Evolutionary conservation across 345 rosid genomes (phyloP), one percentile per base, ranked within the genome.

Genomic region (Salix exigua): DNA sequence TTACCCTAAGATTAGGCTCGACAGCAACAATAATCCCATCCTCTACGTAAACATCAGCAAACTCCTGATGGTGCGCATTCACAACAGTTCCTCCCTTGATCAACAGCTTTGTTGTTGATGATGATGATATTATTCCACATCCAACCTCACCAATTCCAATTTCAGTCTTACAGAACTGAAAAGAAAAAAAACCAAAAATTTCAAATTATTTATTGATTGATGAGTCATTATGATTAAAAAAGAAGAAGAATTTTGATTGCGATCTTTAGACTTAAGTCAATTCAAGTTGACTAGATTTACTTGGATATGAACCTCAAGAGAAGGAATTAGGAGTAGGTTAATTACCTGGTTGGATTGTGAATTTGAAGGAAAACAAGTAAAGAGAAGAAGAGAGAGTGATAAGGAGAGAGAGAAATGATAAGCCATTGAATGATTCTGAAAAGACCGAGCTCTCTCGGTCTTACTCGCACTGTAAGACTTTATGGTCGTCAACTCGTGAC

Each of bases 61-160:
- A 37, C 87, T 90, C 88, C 78, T 89, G 91, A 33, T 83, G 89
- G 75, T 93, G 92, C 77, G 97, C 93, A 82, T 95, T 95, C 75
- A 95, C 98, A 61, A 95, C 94, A 5, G 86, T 93, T 76, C 98
- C 99, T 53, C 99, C 97, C 78, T 82, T 91, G 28, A 95, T 91
- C 88, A 95, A 76, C 62, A 95, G 82, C 88, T 90, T 95, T 7
- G 91, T 73, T 31, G 86, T 9, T 40, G 44, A 80, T 35, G 89
- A 82, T 1, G 89, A 73, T 35, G 37, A 35, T 35, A 35, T 4
- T 76, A 79, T 46, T 71, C 90, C 89, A 79, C 93, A 88, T 16
- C 75, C 79, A 25, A 78, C 40, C 58, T 72, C 90, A 70, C 82
- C 87, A 79, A 81, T 68, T 62, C 78, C 87, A 64, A 60, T 60